Conservation (phyloP, 208 protist genomes). For the Zelonia costaricensis region DNA sequence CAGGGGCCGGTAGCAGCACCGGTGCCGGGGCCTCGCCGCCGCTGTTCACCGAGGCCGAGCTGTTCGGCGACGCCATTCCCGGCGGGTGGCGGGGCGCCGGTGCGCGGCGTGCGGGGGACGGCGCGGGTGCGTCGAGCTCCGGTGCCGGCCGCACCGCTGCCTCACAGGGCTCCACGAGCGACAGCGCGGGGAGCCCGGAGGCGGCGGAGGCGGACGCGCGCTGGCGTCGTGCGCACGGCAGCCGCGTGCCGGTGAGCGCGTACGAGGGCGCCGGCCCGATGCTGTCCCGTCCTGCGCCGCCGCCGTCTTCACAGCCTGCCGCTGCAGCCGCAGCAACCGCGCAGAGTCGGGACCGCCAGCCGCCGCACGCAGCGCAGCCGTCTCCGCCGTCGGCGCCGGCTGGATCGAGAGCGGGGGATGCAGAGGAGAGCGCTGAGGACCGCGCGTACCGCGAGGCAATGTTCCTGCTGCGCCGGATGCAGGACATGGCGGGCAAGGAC, state of each 20-base stretch:
- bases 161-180: neutral
- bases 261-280: conserved; percentile 34
- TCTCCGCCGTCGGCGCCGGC: neutral
- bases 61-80: conserved; percentile 51
- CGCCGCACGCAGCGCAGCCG: neutral
- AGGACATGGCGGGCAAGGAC: conserved; percentile 1
- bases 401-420: neutral
- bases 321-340: too few relatives aligned
- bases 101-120: neutral
- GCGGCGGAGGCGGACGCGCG: conserved; percentile 33
- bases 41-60: conserved; percentile 57
- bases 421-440: conserved; percentile 8
- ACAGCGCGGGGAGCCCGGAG: neutral
- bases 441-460: conserved; percentile 23
- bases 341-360: too few relatives aligned
- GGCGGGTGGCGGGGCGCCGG: conserved; percentile 37
- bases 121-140: too few relatives aligned
- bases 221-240: conserved; percentile 61
- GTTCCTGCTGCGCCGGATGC: conserved; percentile 27
- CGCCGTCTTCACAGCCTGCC: neutral
- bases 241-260: conserved; percentile 65
- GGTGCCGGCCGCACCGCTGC: too few relatives aligned
- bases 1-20: conserved; percentile 4
- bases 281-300: too few relatives aligned
- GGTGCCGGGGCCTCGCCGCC: conserved; percentile 10